Percentiles rank a stretch among this genome's conserved stretches.
Conservation (phyloP, 306 rosid species). For the Cucumis cinereus region DNA sequence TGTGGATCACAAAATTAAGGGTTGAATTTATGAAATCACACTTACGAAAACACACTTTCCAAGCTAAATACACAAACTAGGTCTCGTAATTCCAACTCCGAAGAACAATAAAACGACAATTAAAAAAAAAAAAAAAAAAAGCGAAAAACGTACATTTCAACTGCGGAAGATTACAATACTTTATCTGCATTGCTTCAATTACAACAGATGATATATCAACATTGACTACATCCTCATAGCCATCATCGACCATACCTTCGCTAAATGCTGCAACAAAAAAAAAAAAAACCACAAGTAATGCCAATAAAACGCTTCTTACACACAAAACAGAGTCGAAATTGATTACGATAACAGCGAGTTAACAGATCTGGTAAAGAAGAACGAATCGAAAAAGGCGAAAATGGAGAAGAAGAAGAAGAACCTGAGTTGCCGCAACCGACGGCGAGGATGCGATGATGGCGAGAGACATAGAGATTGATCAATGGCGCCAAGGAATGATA, state of each 20-base stretch:
- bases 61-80: neutral
- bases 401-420: neutral
- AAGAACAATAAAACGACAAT: neutral
- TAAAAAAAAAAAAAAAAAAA: neutral
- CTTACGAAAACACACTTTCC: neutral
- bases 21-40: neutral
- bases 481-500: slow-evolving; percentile 58
- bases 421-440: slow-evolving; percentile 88
- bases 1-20: neutral
- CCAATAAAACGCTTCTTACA: neutral
- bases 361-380: neutral
- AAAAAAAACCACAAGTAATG: neutral
- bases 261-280: slow-evolving; percentile 40
- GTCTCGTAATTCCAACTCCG: neutral
- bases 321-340: neutral
- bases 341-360: neutral
- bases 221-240: slow-evolving; percentile 56
- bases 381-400: neutral
- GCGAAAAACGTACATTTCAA: slow-evolving; percentile 38
- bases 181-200: slow-evolving; percentile 57
- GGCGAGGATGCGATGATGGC: slow-evolving; percentile 34
- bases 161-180: slow-evolving; percentile 33
- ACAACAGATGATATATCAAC: slow-evolving; percentile 70
- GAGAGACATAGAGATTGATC: slow-evolving; percentile 45
- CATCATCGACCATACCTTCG: slow-evolving; percentile 69